Percentiles rank a stretch among this genome's conserved stretches.
Conservation (phyloP, 2,329 filamentous ascomycete species). For the Pseudonectria buxi region DNA sequence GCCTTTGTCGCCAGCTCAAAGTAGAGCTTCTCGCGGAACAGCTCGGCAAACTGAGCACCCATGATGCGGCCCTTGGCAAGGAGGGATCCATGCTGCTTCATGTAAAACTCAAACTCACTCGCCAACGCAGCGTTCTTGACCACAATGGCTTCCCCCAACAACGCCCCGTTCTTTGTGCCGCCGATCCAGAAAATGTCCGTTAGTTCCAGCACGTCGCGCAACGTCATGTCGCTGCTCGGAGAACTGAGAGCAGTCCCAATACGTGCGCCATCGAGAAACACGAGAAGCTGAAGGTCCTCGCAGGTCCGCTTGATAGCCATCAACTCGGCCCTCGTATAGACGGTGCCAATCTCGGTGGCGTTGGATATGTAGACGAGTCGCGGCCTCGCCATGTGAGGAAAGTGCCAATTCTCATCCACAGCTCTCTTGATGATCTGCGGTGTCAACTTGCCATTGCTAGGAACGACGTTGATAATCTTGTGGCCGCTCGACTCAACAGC, state of each 20-base stretch:
- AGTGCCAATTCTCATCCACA: slow-evolving; percentile 42
- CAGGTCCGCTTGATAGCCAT: slow-evolving; percentile 36
- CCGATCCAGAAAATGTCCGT: slow-evolving; percentile 50
- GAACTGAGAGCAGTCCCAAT: slow-evolving; percentile 38
- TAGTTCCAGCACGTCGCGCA: slow-evolving; percentile 37
- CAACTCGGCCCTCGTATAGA: slow-evolving; percentile 39
- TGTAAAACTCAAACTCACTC: slow-evolving; percentile 42
- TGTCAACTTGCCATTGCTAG: slow-evolving; percentile 41
- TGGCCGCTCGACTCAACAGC: slow-evolving; percentile 45
- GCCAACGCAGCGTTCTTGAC: slow-evolving; percentile 36
- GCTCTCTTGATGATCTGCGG: slow-evolving; percentile 34
- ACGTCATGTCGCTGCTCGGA: slow-evolving; percentile 34
- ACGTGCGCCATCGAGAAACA: slow-evolving; percentile 43
- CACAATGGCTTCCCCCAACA: slow-evolving; percentile 45
- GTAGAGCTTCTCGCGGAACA: slow-evolving; percentile 39
- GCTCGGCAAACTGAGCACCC: slow-evolving; percentile 42
- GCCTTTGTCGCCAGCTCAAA: slow-evolving; percentile 39
- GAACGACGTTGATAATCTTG: slow-evolving; percentile 43
- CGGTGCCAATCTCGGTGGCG: slow-evolving; percentile 43
- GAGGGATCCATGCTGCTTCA: slow-evolving; percentile 45
- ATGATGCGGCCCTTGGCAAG: slow-evolving; percentile 43
- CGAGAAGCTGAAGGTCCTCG: slow-evolving; percentile 32
- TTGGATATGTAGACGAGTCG: slow-evolving; percentile 46
- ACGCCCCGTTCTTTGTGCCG: slow-evolving; percentile 44
- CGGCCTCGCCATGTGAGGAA: slow-evolving; percentile 45